Percentiles rank a stretch among this genome's conserved stretches.
These are phyloP conservation scores for Pythium vanterpoolii DNA, from an alignment of 352 stramenopile species.

Conservation along the genomic window DNA sequence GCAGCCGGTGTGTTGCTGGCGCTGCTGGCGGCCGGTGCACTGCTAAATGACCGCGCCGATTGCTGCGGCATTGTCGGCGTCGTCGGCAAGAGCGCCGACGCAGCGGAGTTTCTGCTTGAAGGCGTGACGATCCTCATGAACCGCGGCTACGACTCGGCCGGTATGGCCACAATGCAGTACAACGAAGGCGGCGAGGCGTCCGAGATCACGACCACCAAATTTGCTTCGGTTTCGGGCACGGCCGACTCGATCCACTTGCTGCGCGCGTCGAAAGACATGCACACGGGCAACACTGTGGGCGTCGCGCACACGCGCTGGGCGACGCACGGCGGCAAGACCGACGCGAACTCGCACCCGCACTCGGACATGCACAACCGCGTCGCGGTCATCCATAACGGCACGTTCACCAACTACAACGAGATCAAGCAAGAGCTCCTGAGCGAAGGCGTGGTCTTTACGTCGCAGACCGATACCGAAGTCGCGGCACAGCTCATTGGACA, in stretches of 20 bases:
- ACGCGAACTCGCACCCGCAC: conserved; percentile 98
- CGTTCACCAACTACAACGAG: conserved; percentile 96
- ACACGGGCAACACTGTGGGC: conserved; percentile 89
- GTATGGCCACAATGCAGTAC: conserved; percentile 91
- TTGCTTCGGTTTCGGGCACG: conserved; percentile 87
- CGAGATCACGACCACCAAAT: conserved; percentile 93
- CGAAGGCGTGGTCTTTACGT: conserved; percentile 92
- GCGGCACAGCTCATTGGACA: conserved; percentile 96
- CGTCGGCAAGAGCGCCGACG: conserved; percentile 61
- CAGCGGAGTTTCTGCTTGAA: conserved; percentile 80
- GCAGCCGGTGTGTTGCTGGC: conserved; percentile 19
- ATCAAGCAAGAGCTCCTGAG: conserved; percentile 86
- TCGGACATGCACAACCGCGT: conserved; percentile 91
- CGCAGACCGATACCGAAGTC: conserved; percentile 98
- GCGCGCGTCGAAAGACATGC: conserved; percentile 62
- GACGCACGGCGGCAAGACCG: conserved; percentile 97
- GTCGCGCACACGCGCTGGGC: conserved; percentile 99
- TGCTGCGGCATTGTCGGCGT: conserved; percentile 81
- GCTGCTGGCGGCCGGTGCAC: conserved; percentile 19
- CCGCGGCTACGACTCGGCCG: conserved; percentile 97
- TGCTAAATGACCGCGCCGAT: conserved; percentile 26
- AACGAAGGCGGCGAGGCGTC: conserved; percentile 32
- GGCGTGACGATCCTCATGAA: conserved; percentile 91
- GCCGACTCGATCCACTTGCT: conserved; percentile 93
- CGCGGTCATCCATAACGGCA: conserved; percentile 98